Percentiles rank a stretch among this genome's conserved stretches.
Evolutionary conservation across 306 rosid genomes (phyloP).

Genomic region (Vigna angularis): DNA sequence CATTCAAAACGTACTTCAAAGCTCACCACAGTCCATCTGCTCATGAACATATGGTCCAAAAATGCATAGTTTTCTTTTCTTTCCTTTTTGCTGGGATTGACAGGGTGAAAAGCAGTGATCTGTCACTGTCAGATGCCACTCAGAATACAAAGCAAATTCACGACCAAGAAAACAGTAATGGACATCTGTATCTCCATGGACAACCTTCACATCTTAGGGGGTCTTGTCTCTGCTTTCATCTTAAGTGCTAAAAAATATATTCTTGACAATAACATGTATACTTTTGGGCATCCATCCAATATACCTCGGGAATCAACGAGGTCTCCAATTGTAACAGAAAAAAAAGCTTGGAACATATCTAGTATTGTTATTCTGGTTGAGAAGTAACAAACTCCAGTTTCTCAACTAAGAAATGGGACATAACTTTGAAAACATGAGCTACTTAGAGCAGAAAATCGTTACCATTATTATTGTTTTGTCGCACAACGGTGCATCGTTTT

Average conservation of each 20-base stretch:
- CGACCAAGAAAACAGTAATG: neutral
- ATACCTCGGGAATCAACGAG: slow-evolving; percentile 2
- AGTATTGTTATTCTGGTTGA: slow-evolving; percentile 7
- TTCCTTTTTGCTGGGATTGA: neutral
- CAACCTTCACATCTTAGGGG: slow-evolving; percentile 1
- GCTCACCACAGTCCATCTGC: no score
- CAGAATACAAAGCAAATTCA: neutral
- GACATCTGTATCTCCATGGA: neutral
- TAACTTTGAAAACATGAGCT: slow-evolving; percentile 36
- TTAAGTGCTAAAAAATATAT: slow-evolving; percentile 4
- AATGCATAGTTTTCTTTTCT: neutral
- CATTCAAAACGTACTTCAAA: neutral
- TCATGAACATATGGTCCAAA: slow-evolving; percentile 1
- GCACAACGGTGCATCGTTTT: slow-evolving; percentile 1
- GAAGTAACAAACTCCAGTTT: slow-evolving; percentile 19
- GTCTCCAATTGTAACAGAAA: neutral
- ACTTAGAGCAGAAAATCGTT: slow-evolving; percentile 31
- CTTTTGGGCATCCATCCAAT: slow-evolving; percentile 6
- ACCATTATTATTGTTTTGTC: neutral
- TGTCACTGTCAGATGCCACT: slow-evolving; percentile 2
- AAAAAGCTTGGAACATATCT: neutral
- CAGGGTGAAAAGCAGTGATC: neutral
- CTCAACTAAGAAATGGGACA: slow-evolving; percentile 33
- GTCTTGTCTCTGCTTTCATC: neutral
- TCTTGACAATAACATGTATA: slow-evolving; percentile 13